These are phyloP conservation scores for Pseudozyma sp. DNA, from an alignment of 1,284 basidiomycete species.

Conservation along the genomic window DNA sequence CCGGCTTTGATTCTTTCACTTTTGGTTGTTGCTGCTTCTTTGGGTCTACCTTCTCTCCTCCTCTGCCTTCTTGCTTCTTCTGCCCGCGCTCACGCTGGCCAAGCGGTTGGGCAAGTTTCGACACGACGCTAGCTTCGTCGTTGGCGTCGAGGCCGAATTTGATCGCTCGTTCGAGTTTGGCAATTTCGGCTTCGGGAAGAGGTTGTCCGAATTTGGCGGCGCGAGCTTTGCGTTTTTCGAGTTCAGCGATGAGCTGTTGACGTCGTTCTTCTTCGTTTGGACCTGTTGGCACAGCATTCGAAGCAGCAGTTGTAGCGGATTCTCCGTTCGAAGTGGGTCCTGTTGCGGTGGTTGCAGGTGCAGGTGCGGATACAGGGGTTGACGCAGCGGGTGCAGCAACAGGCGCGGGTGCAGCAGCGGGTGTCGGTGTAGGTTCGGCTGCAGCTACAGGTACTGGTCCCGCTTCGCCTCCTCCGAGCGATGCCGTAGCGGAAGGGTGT, in stretches of 20 bases:
- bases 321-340: neutral
- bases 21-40: constrained; percentile 2
- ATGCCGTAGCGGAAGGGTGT: constrained; percentile 55
- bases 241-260: constrained; percentile 53
- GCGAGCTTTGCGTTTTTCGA: constrained; percentile 63
- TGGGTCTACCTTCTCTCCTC: neutral
- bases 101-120: constrained; percentile 31
- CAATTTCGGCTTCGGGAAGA: constrained; percentile 53
- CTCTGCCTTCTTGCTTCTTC: neutral
- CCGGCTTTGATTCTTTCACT: neutral
- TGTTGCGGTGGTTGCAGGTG: constrained; percentile 12
- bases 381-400: constrained; percentile 10
- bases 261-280: constrained; percentile 38
- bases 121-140: constrained; percentile 27
- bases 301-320: constrained; percentile 1
- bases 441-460: constrained; percentile 4
- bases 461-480: constrained; percentile 12
- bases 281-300: neutral
- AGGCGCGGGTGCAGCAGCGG: constrained; percentile 10
- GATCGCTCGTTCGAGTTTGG: constrained; percentile 56
- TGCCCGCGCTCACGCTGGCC: neutral
- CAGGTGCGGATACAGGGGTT: constrained; percentile 4
- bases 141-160: constrained; percentile 61
- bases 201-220: constrained; percentile 62
- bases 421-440: constrained; percentile 3